A percentile compares a stretch with the other conserved stretches of the same genome.
phyloP scores from a whole-genome alignment of 2,329 filamentous ascomycete genomes.

The Dryadomyces quercivorus region DNA sequence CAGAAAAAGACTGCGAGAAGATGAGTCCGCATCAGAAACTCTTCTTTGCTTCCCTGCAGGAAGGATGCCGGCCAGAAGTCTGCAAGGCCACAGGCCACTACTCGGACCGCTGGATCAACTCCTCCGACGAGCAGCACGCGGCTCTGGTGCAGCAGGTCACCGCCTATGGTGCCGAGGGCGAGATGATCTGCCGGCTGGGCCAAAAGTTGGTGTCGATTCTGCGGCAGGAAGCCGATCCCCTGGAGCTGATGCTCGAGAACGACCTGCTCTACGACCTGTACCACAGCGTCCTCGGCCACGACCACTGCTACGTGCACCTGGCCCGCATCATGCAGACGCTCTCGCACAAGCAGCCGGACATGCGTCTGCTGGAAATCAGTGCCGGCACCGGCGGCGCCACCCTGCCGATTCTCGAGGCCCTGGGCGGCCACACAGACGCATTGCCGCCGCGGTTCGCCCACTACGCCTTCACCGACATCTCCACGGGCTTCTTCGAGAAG shows the following conservation, averaged over 20 bases:
- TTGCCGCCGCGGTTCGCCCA: slow-evolving; percentile 10
- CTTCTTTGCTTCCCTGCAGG: too few relatives aligned
- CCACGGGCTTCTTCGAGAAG: slow-evolving; percentile 17
- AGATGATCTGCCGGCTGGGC: slow-evolving; percentile 5
- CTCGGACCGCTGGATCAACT: too few relatives aligned
- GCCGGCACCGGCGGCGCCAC: slow-evolving; percentile 18
- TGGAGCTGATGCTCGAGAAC: slow-evolving; percentile 17
- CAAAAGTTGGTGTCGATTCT: slow-evolving; percentile 14
- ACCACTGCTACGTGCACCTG: slow-evolving; percentile 8
- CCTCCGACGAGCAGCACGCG: not conserved
- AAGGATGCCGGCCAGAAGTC: too few relatives aligned
- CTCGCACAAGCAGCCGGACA: slow-evolving; percentile 15
- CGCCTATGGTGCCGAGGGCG: slow-evolving; percentile 2
- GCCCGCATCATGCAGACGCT: slow-evolving; percentile 5
- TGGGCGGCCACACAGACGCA: not conserved
- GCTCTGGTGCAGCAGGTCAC: not conserved
- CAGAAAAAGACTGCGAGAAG: too few relatives aligned
- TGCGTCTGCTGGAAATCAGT: slow-evolving; percentile 26
- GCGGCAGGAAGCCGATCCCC: slow-evolving; percentile 13
- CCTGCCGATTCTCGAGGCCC: slow-evolving; percentile 11
- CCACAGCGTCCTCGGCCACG: slow-evolving; percentile 8
- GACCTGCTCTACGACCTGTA: slow-evolving; percentile 12
- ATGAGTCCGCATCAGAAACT: too few relatives aligned
- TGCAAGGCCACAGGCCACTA: too few relatives aligned
- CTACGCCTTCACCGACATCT: slow-evolving; percentile 14